These are phyloP conservation scores for Mallotus japonicus DNA, from an alignment of 441 rosid genomes.

Conservation along the genomic window DNA sequence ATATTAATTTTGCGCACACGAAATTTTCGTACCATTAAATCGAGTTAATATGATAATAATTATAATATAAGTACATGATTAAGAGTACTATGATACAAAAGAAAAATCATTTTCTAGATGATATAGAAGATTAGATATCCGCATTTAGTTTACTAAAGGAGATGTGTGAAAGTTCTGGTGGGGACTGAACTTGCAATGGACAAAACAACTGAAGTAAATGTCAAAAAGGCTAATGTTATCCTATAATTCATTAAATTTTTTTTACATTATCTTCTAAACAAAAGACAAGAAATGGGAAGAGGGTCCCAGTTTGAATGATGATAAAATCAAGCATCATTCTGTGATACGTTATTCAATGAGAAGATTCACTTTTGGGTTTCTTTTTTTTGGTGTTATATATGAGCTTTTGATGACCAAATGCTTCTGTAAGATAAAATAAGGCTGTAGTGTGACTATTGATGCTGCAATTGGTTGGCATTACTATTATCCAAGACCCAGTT, in stretches of 20 bases:
- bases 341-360: background rate
- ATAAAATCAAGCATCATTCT: background rate
- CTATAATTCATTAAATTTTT: background rate
- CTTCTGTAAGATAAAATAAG: background rate
- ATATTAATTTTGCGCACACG: no score
- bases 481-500: background rate
- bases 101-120: no score
- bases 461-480: background rate
- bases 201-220: constrained; percentile 3
- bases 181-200: background rate
- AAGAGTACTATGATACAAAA: no score
- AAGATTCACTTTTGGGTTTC: background rate
- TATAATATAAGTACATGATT: no score
- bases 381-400: background rate
- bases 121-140: no score
- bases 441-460: background rate
- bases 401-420: background rate
- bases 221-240: constrained; percentile 9
- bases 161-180: background rate
- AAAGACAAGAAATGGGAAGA: background rate
- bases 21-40: no score
- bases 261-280: constrained; percentile 3
- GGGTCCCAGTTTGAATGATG: constrained; percentile 14
- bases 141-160: no score
- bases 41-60: no score